Evolutionary conservation across 164 flowering plant genomes (phyloP).

Genomic region (Piper betle): DNA sequence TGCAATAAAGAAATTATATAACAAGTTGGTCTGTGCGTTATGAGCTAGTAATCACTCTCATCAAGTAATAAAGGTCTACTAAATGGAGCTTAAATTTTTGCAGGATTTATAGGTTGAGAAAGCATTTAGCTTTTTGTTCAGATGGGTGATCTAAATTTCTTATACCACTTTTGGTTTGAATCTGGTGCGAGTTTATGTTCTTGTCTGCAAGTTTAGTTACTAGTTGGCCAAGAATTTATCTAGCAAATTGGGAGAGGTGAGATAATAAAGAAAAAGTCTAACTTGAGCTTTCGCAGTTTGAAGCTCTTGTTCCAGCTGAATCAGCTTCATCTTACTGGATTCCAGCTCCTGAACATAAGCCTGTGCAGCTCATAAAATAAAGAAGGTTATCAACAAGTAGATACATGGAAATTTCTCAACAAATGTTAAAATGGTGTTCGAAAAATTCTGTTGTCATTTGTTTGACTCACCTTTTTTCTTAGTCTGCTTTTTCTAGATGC

Average conservation of each 20-base stretch:
- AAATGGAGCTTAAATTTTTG: not conserved
- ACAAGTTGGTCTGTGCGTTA: too few relatives aligned
- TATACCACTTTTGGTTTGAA: not conserved
- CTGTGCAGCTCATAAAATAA: too few relatives aligned
- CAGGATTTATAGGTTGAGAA: too few relatives aligned
- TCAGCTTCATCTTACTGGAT: conserved; percentile 79
- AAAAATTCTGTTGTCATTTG: not conserved
- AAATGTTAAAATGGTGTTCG: not conserved
- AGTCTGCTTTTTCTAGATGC: conserved; percentile 99
- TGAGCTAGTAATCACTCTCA: not conserved
- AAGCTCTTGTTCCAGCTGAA: conserved; percentile 88
- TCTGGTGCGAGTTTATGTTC: not conserved
- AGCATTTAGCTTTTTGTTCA: too few relatives aligned
- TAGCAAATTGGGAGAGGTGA: not conserved
- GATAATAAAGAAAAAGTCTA: not conserved
- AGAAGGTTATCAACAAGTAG: not conserved
- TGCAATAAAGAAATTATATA: too few relatives aligned
- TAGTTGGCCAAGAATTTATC: not conserved
- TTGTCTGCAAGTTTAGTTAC: not conserved
- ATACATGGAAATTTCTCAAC: not conserved
- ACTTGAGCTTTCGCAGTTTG: conserved; percentile 91
- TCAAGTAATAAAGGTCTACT: not conserved
- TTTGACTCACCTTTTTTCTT: conserved; percentile 64
- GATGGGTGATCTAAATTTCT: too few relatives aligned
- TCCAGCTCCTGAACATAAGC: conserved; percentile 98